Evolutionary conservation across 345 rosid species (phyloP).

Genomic region (Raphanus raphanistrum): DNA sequence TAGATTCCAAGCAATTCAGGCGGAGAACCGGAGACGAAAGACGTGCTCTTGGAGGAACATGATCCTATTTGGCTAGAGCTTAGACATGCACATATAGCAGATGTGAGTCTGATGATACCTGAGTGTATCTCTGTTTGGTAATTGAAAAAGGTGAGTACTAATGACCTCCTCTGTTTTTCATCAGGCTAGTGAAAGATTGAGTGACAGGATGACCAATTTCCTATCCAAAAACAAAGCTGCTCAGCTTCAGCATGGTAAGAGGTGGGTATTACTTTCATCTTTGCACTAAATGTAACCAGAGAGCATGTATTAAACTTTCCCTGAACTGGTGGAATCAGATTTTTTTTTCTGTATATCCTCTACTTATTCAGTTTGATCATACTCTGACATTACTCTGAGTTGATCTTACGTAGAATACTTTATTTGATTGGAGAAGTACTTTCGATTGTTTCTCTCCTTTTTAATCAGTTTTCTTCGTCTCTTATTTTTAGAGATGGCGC

Average conservation of each 20-base stretch:
- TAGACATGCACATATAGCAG: constrained; percentile 95
- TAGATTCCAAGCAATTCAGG: constrained; percentile 83
- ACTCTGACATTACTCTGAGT: not conserved
- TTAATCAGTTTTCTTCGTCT: not conserved
- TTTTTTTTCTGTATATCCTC: not conserved
- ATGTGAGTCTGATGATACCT: constrained; percentile 52
- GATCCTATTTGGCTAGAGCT: constrained; percentile 99
- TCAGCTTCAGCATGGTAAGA: constrained; percentile 90
- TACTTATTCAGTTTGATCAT: constrained; percentile 17
- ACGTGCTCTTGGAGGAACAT: constrained; percentile 96
- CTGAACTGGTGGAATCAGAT: constrained; percentile 11
- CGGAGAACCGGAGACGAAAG: constrained; percentile 83
- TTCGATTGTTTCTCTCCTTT: constrained; percentile 1
- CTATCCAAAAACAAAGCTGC: constrained; percentile 97
- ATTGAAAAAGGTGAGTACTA: constrained; percentile 22
- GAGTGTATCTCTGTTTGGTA: constrained; percentile 7
- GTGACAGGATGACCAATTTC: constrained; percentile 92
- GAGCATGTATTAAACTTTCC: not conserved
- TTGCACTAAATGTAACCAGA: constrained; percentile 6
- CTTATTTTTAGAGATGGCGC: constrained; percentile 59
- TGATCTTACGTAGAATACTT: not conserved
- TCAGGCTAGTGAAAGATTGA: constrained; percentile 93
- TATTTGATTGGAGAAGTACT: constrained; percentile 12
- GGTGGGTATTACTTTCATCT: constrained; percentile 49
- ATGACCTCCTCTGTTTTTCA: constrained; percentile 39